Evolutionary conservation across 179 eudicot genomes (phyloP).

Genomic region (Monotropa hypopitys): DNA sequence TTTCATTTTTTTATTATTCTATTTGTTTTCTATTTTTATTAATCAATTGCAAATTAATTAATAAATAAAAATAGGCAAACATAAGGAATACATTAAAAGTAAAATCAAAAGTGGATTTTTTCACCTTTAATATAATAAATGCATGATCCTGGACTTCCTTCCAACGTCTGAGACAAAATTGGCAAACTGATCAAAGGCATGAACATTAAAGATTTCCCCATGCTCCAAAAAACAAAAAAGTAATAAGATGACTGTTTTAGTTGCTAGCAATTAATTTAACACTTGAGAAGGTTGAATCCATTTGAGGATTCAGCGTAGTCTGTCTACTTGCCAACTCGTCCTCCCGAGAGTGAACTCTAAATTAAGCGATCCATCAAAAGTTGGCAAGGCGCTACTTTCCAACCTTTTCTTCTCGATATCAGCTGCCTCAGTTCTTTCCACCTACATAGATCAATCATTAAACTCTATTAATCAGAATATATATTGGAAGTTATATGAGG

Average conservation of each 20-base stretch:
- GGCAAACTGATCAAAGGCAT: neutral
- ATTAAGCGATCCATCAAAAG: slow-evolving; percentile 22
- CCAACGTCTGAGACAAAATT: neutral
- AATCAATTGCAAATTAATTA: too few relatives aligned
- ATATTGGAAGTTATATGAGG: too few relatives aligned
- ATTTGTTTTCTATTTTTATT: too few relatives aligned
- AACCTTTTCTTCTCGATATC: slow-evolving; percentile 9
- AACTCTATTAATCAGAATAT: neutral
- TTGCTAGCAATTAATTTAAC: slow-evolving; percentile 11
- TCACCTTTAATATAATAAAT: neutral
- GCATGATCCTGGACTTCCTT: slow-evolving; percentile 1
- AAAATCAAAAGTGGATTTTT: too few relatives aligned
- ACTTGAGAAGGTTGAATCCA: slow-evolving; percentile 22
- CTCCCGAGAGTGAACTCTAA: slow-evolving; percentile 53
- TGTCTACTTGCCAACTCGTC: slow-evolving; percentile 29
- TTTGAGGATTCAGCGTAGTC: slow-evolving; percentile 20
- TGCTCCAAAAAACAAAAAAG: neutral
- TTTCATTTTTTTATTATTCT: too few relatives aligned
- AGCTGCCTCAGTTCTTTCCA: slow-evolving; percentile 10
- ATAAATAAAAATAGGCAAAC: too few relatives aligned
- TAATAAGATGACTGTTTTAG: neutral
- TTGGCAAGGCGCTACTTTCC: slow-evolving; percentile 12
- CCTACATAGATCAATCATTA: slow-evolving; percentile 11
- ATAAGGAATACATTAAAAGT: too few relatives aligned
- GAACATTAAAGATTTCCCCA: slow-evolving; percentile 5